Base-by-base conservation (phyloP, 257 asterid genomes). In the Anisodus acutangulus region DNA sequence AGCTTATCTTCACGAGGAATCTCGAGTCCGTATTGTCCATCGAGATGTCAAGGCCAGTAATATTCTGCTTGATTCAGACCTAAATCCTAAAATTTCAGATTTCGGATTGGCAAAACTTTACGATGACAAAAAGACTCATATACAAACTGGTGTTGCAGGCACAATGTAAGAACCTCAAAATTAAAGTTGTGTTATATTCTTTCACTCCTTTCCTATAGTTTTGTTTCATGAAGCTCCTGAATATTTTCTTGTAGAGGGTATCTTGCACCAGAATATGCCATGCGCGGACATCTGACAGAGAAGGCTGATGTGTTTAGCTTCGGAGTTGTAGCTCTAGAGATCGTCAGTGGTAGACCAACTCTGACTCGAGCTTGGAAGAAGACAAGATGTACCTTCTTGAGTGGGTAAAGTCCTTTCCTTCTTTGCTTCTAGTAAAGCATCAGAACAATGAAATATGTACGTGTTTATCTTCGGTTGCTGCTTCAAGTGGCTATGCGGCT, bases 71-170 rank as follows among this genome's bases (percentile, higher is more conserved):
- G 97, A 93, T 85, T 86, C 91, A 64, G 86, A 89, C 49, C 94
- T 93, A 62, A 85, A 85, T 39, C 93, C 97, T 16, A 92, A 92
- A 84, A 92, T 93, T 72, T 93, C 95, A n/a, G 97, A 93, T 86
- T 92, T 93, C 39, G 97, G 97, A 13, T 87, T 92, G 93, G 95
- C 97, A 83, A 93, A 92, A 85, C 86, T 93, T 43, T 93, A 91
- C 19, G 95, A 93, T 45, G 97, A 93, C 86, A 93, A 88, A 31
- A 88, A 83, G 93, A 94, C 97, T 13, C 98, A 95, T 85, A 92
- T 95, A 83, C 94, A 97, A 88, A 93, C 98, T 81, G 91, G 91
- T 83, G 92, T 94, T 84, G 98, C 98, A 8, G 98, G 98, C 85
- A 95, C 98, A 72, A 86, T 89, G 98, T 93, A 87, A 88, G 95